These are phyloP conservation scores for Thielaviopsis euricoi DNA, from an alignment of 2,329 filamentous ascomycete genomes.

Conservation along the genomic window DNA sequence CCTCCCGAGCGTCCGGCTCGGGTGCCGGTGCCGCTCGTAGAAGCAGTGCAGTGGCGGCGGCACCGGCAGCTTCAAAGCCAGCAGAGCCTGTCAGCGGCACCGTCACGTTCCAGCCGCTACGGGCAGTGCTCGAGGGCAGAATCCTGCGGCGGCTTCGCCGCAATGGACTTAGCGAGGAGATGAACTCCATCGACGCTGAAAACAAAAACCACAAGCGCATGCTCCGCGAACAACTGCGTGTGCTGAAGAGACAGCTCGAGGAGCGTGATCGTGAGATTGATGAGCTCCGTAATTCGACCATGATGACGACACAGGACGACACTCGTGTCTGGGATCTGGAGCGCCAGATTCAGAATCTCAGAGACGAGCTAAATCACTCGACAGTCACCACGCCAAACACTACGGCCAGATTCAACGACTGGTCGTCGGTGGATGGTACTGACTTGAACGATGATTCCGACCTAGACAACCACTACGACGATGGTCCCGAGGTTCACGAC, in stretches of 20 bases:
- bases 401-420: slow-evolving; percentile 6
- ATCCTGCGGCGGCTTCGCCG: slow-evolving; percentile 40
- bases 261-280: slow-evolving; percentile 36
- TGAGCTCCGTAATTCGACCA: slow-evolving; percentile 32
- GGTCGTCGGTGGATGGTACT: not conserved
- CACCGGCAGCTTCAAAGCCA: not conserved
- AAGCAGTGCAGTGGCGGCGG: slow-evolving; percentile 28
- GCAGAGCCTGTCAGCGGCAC: slow-evolving; percentile 18
- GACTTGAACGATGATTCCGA: slow-evolving; percentile 4
- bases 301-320: slow-evolving; percentile 21
- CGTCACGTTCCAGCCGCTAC: slow-evolving; percentile 29
- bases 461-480: slow-evolving; percentile 11
- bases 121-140: slow-evolving; percentile 39
- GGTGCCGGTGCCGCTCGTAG: too few relatives aligned
- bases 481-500: slow-evolving; percentile 15
- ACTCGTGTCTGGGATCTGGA: slow-evolving; percentile 25
- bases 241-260: slow-evolving; percentile 31
- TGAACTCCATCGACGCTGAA: slow-evolving; percentile 33
- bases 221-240: slow-evolving; percentile 29
- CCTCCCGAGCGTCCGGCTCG: slow-evolving; percentile 21
- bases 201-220: slow-evolving; percentile 25
- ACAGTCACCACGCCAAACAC: slow-evolving; percentile 7
- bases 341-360: slow-evolving; percentile 22
- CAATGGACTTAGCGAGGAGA: slow-evolving; percentile 40
- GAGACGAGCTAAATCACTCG: slow-evolving; percentile 18